These are phyloP conservation scores for Russula griseocarnosa DNA, from an alignment of 768 basidiomycete species.

Conservation along the genomic window DNA sequence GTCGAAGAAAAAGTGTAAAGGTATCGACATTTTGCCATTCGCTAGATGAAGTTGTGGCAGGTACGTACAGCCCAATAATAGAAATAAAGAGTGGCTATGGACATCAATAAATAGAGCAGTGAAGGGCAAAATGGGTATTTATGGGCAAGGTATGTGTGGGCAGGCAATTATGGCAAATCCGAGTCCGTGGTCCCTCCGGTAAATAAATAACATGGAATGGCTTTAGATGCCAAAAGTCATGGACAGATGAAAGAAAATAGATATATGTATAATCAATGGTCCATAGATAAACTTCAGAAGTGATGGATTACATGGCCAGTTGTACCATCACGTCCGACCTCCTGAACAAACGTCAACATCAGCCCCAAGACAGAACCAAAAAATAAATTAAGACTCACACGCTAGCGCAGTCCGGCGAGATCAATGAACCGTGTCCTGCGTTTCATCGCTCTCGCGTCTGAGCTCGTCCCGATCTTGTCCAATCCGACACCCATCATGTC, in stretches of 20 bases:
- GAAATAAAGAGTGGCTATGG: background rate
- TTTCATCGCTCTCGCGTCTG: conserved; percentile 57
- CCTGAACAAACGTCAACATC: too few species aligned
- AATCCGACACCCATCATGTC: conserved; percentile 28
- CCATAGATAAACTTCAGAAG: background rate
- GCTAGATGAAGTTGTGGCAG: background rate
- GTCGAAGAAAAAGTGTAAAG: background rate
- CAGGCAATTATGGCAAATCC: background rate
- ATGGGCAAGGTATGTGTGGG: background rate
- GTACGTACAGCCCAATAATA: background rate
- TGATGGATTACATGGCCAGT: background rate
- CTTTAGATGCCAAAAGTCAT: background rate
- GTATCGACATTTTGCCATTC: background rate
- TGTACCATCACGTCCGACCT: background rate
- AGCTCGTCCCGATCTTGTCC: conserved; percentile 26
- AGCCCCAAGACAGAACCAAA: background rate
- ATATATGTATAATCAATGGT: background rate
- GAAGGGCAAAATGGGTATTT: background rate
- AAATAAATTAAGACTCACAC: background rate
- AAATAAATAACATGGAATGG: conserved; percentile 1
- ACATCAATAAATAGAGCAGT: conserved; percentile 19
- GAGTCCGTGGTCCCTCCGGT: background rate
- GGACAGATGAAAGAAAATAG: background rate
- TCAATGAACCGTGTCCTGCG: conserved; percentile 81
- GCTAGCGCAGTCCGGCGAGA: conserved; percentile 37